Evolutionary conservation across 495 filamentous ascomycete species (phyloP).

Genomic region (Rhizodiscina lignyota): DNA sequence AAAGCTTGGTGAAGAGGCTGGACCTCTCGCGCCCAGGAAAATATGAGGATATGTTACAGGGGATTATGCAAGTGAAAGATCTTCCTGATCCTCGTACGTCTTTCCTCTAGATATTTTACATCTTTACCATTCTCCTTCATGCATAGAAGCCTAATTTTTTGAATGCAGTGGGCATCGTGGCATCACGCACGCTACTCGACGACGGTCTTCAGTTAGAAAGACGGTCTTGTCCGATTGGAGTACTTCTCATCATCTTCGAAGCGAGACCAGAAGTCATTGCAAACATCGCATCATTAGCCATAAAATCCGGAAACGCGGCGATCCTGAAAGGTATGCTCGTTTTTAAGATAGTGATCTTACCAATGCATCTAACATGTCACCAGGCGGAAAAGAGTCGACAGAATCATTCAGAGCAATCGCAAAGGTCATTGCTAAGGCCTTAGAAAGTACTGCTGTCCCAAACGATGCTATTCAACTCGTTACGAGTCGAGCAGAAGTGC

Average conservation of each 20-base stretch:
- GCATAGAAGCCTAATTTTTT: background rate
- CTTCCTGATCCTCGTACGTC: conserved; percentile 74
- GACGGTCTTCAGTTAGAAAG: conserved; percentile 71
- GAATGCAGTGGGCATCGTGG: conserved; percentile 62
- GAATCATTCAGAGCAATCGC: conserved; percentile 87
- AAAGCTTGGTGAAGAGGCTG: conserved; percentile 78
- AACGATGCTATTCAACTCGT: conserved; percentile 82
- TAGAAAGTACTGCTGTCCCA: conserved; percentile 63
- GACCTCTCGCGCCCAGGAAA: conserved; percentile 76
- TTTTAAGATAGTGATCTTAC: background rate
- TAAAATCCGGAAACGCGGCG: conserved; percentile 95
- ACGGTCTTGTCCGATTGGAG: conserved; percentile 85
- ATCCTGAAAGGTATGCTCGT: conserved; percentile 65
- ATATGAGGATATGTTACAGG: conserved; percentile 95
- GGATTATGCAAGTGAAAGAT: conserved; percentile 74
- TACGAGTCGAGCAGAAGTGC: conserved; percentile 74
- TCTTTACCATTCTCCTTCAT: background rate
- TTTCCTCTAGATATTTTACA: background rate
- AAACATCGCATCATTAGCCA: conserved; percentile 90
- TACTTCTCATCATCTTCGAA: conserved; percentile 94
- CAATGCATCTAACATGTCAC: background rate
- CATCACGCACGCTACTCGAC: conserved; percentile 72
- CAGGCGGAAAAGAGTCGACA: conserved; percentile 85
- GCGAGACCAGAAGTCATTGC: conserved; percentile 97
- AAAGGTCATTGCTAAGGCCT: conserved; percentile 61